Percentiles rank a stretch among this genome's conserved stretches.
Evolutionary conservation across 2,329 filamentous ascomycete genomes (phyloP).

Genomic region (Fusarium illudens): DNA sequence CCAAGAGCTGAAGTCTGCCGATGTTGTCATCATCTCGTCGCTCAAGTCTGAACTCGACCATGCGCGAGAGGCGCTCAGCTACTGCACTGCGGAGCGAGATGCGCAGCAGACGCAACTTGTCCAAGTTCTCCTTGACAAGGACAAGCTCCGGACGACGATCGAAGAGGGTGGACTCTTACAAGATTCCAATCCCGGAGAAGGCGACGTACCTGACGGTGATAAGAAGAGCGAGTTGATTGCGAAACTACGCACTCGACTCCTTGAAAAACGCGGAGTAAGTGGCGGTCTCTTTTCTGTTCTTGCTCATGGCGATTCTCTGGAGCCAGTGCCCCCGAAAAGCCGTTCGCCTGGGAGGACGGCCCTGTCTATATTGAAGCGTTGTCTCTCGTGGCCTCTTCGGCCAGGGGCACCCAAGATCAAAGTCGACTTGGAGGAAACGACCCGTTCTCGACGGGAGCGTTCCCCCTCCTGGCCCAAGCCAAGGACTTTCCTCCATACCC

Average conservation of each 20-base stretch:
- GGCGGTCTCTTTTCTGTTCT: conserved; percentile 17
- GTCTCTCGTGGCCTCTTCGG: not conserved
- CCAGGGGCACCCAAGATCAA: not conserved
- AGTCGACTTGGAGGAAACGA: not conserved
- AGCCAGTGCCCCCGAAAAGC: conserved; percentile 17
- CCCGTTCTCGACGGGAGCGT: not conserved
- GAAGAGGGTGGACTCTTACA: conserved; percentile 57
- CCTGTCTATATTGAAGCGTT: not conserved
- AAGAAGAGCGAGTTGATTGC: conserved; percentile 64
- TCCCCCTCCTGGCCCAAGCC: not conserved
- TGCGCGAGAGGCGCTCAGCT: conserved; percentile 60
- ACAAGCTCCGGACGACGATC: conserved; percentile 64
- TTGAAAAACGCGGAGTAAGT: conserved; percentile 68
- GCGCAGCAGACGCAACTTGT: conserved; percentile 68
- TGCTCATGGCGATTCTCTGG: conserved; percentile 7
- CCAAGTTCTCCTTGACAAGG: conserved; percentile 67
- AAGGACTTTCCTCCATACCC: not conserved
- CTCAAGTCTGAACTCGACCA: conserved; percentile 66
- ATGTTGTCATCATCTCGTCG: conserved; percentile 66
- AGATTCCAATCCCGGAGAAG: conserved; percentile 48
- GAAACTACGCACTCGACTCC: conserved; percentile 63
- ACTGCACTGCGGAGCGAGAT: conserved; percentile 61
- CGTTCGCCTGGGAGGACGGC: not conserved
- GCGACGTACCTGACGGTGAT: conserved; percentile 47
- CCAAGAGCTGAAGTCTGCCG: conserved; percentile 66